These are phyloP conservation scores for Syzygium syzygioides DNA, from an alignment of 441 rosid genomes.

Conservation along the genomic window DNA sequence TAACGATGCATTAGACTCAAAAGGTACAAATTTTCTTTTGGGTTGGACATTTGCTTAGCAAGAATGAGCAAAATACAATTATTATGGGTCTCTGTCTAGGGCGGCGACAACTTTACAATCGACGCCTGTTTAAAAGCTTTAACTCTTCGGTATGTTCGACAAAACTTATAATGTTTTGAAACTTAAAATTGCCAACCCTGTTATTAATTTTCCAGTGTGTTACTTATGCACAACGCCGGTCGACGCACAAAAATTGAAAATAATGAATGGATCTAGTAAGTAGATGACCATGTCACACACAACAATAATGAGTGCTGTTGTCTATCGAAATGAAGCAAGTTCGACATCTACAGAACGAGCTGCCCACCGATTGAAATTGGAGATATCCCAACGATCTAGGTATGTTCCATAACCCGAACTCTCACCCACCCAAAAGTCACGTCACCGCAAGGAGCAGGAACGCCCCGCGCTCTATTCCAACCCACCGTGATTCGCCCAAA, in stretches of 20 bases:
- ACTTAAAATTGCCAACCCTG: not conserved
- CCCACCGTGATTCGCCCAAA: not conserved
- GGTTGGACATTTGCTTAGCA: not conserved
- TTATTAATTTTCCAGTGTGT: no score
- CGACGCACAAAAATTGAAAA: not conserved
- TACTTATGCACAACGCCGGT: not conserved
- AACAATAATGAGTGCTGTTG: no score
- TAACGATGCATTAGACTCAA: not conserved
- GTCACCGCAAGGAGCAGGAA: not conserved
- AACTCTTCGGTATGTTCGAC: not conserved
- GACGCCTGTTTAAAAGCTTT: not conserved
- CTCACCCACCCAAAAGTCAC: fast-evolving
- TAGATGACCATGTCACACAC: no score
- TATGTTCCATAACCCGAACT: not conserved
- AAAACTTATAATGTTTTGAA: not conserved
- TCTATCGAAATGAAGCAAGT: no score
- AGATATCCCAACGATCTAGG: not conserved
- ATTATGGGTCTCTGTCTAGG: not conserved
- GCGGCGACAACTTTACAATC: not conserved
- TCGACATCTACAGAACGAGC: no score
- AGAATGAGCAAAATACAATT: not conserved
- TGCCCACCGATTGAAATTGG: not conserved
- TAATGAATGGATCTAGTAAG: no score
- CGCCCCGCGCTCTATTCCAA: not conserved
- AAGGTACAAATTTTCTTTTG: not conserved